Conservation (phyloP, 768 basidiomycete species). For the Phylloporus sp. region DNA sequence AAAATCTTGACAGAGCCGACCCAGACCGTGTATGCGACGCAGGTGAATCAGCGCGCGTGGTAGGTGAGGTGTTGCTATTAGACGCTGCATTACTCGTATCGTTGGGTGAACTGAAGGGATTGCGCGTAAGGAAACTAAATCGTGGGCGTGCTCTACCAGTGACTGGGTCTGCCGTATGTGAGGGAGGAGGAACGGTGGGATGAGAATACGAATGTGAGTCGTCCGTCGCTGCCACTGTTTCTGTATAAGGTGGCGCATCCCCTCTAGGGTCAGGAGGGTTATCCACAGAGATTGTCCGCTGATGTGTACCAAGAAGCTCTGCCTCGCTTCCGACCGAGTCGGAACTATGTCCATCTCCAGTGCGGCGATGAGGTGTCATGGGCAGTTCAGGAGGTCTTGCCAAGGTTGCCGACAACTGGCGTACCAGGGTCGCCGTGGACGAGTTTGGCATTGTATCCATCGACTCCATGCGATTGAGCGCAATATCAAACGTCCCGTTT, state of each 20-base stretch:
- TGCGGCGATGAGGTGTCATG: slow-evolving; percentile 5
- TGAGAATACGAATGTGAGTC: background rate
- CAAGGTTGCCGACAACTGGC: slow-evolving; percentile 2
- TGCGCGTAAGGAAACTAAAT: slow-evolving; percentile 42
- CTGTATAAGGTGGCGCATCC: slow-evolving; percentile 66
- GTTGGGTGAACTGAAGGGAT: slow-evolving; percentile 34
- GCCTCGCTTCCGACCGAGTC: slow-evolving; percentile 21
- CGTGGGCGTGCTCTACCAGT: slow-evolving; percentile 35
- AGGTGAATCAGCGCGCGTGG: slow-evolving; percentile 22
- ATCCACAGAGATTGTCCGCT: slow-evolving; percentile 7
- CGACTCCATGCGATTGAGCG: slow-evolving; percentile 23
- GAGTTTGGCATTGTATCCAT: slow-evolving; percentile 20
- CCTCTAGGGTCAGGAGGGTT: slow-evolving; percentile 44
- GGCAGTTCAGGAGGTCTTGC: slow-evolving; percentile 12
- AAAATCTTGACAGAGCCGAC: slow-evolving; percentile 20
- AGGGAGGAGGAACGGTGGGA: background rate
- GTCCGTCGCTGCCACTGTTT: slow-evolving; percentile 25
- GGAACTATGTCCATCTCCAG: slow-evolving; percentile 16
- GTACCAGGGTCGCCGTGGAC: slow-evolving; percentile 23
- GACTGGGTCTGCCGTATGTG: background rate
- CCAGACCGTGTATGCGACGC: slow-evolving; percentile 8
- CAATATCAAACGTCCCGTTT: slow-evolving; percentile 11
- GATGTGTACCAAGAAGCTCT: slow-evolving; percentile 19
- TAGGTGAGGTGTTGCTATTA: slow-evolving; percentile 7
- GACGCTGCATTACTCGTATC: slow-evolving; percentile 12